These are phyloP conservation scores for Saxispiralis lemnorum DNA, from an alignment of 495 filamentous ascomycete species.

Conservation along the genomic window DNA sequence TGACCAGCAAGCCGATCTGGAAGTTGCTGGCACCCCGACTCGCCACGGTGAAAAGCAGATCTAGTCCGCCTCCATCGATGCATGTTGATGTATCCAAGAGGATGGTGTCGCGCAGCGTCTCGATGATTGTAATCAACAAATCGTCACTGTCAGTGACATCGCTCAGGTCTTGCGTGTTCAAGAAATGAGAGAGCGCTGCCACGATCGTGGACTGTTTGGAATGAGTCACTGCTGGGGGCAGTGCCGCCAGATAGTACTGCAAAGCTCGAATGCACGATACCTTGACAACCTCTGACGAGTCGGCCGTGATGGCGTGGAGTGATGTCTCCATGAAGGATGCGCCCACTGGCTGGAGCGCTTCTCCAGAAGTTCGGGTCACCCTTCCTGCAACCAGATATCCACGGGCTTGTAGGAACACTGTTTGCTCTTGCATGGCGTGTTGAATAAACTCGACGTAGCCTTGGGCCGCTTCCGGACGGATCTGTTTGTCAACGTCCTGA, in stretches of 20 bases:
- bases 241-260: constrained; percentile 57
- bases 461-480: constrained; percentile 46
- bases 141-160: constrained; percentile 78
- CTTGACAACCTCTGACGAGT: constrained; percentile 70
- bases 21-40: constrained; percentile 76
- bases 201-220: constrained; percentile 59
- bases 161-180: constrained; percentile 58
- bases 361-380: constrained; percentile 39
- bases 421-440: constrained; percentile 50
- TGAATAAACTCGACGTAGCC: constrained; percentile 62
- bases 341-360: constrained; percentile 35
- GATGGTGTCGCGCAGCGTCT: constrained; percentile 71
- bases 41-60: constrained; percentile 76
- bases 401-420: constrained; percentile 59
- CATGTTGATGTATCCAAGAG: constrained; percentile 55
- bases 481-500: constrained; percentile 47
- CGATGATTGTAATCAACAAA: constrained; percentile 72
- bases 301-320: constrained; percentile 53
- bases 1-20: constrained; percentile 64
- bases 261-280: constrained; percentile 79
- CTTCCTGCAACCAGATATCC: constrained; percentile 70
- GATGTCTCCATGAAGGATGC: constrained; percentile 54
- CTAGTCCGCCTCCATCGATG: constrained; percentile 44
- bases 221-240: constrained; percentile 33
- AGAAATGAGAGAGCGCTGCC: constrained; percentile 54